Evolutionary conservation across 148 eudicot genomes (phyloP).

Genomic region (Rhododendron ferrugineum): DNA sequence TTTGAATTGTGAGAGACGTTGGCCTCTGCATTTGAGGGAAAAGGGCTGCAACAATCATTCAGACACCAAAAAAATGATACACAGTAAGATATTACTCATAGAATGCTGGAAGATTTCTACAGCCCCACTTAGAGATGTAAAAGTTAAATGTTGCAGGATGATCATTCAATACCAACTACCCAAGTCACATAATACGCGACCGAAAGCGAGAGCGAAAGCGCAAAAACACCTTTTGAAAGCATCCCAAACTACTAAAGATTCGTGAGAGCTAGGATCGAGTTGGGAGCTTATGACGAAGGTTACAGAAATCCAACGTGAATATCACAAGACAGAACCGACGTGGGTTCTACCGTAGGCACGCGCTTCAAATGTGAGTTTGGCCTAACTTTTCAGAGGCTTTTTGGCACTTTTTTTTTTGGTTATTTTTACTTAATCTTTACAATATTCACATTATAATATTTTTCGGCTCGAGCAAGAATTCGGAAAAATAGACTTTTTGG

Average conservation of each 20-base stretch:
- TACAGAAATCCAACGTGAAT: too few species aligned
- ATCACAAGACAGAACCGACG: neutral
- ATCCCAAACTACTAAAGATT: neutral
- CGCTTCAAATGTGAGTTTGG: neutral
- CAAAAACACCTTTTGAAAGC: neutral
- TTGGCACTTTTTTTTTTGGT: too few species aligned
- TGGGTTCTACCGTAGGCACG: neutral
- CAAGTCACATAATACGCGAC: neutral
- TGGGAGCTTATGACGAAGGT: neutral
- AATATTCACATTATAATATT: too few species aligned
- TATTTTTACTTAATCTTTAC: too few species aligned
- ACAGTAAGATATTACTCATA: neutral
- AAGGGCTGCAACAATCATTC: conserved; percentile 44
- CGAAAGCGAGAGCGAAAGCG: neutral
- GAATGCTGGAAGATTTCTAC: neutral
- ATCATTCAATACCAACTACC: neutral
- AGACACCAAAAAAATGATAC: neutral
- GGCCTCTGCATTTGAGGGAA: conserved; percentile 34
- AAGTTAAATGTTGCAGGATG: neutral
- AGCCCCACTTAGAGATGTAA: neutral
- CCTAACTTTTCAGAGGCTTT: neutral
- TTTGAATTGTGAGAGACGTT: conserved; percentile 50
- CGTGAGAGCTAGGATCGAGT: neutral
- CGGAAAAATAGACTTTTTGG: too few species aligned
- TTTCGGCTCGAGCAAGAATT: too few species aligned